Evolutionary conservation across 805 yeast species (phyloP).

Genomic region (Candida coquimbonensis): DNA sequence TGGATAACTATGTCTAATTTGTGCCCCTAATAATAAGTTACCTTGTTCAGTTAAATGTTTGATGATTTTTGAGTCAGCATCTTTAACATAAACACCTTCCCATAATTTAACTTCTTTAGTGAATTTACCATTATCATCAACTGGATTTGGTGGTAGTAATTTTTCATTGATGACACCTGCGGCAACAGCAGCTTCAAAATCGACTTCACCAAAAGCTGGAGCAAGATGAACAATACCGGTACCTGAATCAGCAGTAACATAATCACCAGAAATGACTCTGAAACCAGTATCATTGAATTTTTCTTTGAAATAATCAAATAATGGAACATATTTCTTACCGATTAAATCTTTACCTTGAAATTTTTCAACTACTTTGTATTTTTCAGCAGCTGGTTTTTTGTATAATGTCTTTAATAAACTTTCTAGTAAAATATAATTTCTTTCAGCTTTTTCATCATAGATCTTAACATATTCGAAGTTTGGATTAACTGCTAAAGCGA

Average conservation of each 20-base stretch:
- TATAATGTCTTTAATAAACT: constrained; percentile 73
- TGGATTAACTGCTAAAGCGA: constrained; percentile 89
- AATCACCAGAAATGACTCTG: constrained; percentile 73
- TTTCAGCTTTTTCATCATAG: constrained; percentile 78
- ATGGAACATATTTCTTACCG: constrained; percentile 76
- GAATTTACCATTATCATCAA: constrained; percentile 88
- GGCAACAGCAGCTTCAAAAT: constrained; percentile 74
- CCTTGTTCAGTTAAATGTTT: constrained; percentile 76
- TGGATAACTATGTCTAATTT: constrained; percentile 93
- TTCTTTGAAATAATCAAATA: constrained; percentile 75
- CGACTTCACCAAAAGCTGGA: constrained; percentile 99
- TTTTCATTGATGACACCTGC: constrained; percentile 70
- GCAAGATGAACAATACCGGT: constrained; percentile 98
- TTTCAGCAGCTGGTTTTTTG: constrained; percentile 91
- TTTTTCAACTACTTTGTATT: constrained; percentile 74
- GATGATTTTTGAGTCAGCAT: constrained; percentile 88
- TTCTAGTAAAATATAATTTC: constrained; percentile 80
- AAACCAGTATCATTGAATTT: constrained; percentile 72
- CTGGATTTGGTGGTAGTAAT: constrained; percentile 81
- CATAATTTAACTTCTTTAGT: constrained; percentile 68
- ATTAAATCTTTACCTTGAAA: constrained; percentile 73
- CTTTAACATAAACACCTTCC: constrained; percentile 85
- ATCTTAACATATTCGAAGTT: constrained; percentile 88
- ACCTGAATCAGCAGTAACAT: constrained; percentile 92
- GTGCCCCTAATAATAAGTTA: constrained; percentile 65